Base-by-base conservation (phyloP, 2,329 filamentous ascomycete species). In the Purpureocillium lavendulum region DNA sequence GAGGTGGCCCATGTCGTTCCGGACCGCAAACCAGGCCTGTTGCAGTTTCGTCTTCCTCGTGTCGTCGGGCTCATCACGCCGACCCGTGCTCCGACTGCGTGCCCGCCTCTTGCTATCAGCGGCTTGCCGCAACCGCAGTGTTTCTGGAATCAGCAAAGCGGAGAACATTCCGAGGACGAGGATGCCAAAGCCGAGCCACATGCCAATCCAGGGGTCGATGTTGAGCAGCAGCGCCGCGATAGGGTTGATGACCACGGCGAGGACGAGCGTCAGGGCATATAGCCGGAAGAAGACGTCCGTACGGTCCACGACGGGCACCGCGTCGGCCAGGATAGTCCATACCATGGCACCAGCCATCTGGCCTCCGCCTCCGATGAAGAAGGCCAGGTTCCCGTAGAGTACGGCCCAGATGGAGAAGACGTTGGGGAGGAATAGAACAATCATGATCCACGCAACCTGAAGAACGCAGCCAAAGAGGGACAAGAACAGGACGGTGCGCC, bases 301-400 rank as follows among this genome's bases (percentile, higher is more conserved):
- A 36, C 65, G 44, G 34, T 60, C 54, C 1, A 50, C 54, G 1
- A 61, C 51, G 1, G 64, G 64, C 0, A 64, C 51, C 2, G 67
- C 61, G 39, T 72, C 69, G n/a, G 64, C 59, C 11, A 70, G 41
- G 30, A 65, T 57, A 7, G 69, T 72, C 49, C 59, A 70, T 7
- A 67, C 40, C 64, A 71, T 70, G 37, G 67, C 66, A 2, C 47
- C 44, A 0, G 59, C 52, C 43, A 70, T 62, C 12, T 56, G 45
- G 0, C 46, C 45, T 15, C 66, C 67, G 8, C 66, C 65, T 1
- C 69, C 67, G 35, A 71, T 56, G 37, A 70, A 49, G 17, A 51
- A 55, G 15, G 63, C 60, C 1, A 60, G 9, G 4, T 52, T 48
- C 5, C 56, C 53, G 2, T 61, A 55, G 33, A 61, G 57, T 2